Conservation (phyloP, 2,329 filamentous ascomycete genomes). For the Volutella citrinella region DNA sequence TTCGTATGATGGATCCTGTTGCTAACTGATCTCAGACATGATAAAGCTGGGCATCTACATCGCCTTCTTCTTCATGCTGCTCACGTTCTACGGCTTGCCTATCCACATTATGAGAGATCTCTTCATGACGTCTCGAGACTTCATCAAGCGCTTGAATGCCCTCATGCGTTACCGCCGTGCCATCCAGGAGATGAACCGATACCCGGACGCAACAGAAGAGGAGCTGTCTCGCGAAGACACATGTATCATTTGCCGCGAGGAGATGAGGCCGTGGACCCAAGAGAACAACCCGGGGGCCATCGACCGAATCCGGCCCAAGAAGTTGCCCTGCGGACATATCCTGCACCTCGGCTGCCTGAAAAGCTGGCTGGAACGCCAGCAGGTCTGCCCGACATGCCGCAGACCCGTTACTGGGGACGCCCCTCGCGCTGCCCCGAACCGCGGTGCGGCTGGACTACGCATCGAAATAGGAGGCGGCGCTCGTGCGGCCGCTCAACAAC, state of each 20-base stretch:
- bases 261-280: conserved; percentile 79
- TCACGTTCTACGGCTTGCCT: conserved; percentile 90
- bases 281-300: conserved; percentile 62
- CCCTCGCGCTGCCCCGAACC: conserved; percentile 23
- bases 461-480: conserved; percentile 28
- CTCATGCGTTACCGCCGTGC: conserved; percentile 88
- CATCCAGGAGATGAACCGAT: conserved; percentile 90
- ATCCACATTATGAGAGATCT: conserved; percentile 97
- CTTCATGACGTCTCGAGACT: conserved; percentile 89
- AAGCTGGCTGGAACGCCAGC: conserved; percentile 95
- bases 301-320: conserved; percentile 86
- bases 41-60: conserved; percentile 87
- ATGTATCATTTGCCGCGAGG: conserved; percentile 96
- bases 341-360: conserved; percentile 91
- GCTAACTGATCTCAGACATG: too few relatives aligned
- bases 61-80: conserved; percentile 88
- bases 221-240: conserved; percentile 85
- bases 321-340: conserved; percentile 93
- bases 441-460: conserved; percentile 26
- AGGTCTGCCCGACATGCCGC: conserved; percentile 93
- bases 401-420: conserved; percentile 59
- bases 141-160: conserved; percentile 84
- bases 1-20: too few relatives aligned
- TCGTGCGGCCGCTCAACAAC: conserved; percentile 19
- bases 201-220: conserved; percentile 84